Conservation (phyloP, 805 yeast species). For the Pichia rugopelliculosa region DNA sequence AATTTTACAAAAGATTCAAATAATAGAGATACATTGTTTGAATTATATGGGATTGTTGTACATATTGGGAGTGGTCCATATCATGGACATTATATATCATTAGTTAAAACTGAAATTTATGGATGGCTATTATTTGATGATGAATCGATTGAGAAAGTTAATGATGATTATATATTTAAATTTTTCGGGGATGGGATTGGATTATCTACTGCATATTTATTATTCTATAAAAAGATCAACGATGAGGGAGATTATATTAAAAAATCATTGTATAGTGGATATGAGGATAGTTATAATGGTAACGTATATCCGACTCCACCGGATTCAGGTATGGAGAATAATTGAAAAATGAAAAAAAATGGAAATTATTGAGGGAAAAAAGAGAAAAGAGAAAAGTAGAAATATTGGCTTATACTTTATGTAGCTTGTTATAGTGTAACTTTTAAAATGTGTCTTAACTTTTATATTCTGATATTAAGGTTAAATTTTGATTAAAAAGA, state of each 20-base stretch:
- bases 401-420: too few relatives aligned
- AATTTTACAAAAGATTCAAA: conserved; percentile 54
- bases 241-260: conserved; percentile 30
- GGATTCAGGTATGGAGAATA: not conserved
- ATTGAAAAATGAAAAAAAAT: not conserved
- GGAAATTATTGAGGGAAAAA: too few relatives aligned
- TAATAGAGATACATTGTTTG: conserved; percentile 57
- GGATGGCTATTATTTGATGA: conserved; percentile 96
- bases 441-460: too few relatives aligned
- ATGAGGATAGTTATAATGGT: conserved; percentile 18
- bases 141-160: conserved; percentile 86
- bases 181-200: conserved; percentile 88
- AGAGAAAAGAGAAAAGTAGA: too few relatives aligned
- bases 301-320: too few relatives aligned
- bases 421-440: too few relatives aligned
- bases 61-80: conserved; percentile 98
- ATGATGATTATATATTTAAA: conserved; percentile 71
- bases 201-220: conserved; percentile 83
- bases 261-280: conserved; percentile 25
- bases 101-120: conserved; percentile 66
- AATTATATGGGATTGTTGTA: conserved; percentile 77
- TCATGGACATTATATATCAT: conserved; percentile 91
- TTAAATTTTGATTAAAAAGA: too few relatives aligned
- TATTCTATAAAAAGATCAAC: conserved; percentile 64
- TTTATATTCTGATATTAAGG: too few relatives aligned